Evolutionary conservation across 108 stramenopile species (phyloP).

Genomic region (Cyclostephanos tholiformis): DNA sequence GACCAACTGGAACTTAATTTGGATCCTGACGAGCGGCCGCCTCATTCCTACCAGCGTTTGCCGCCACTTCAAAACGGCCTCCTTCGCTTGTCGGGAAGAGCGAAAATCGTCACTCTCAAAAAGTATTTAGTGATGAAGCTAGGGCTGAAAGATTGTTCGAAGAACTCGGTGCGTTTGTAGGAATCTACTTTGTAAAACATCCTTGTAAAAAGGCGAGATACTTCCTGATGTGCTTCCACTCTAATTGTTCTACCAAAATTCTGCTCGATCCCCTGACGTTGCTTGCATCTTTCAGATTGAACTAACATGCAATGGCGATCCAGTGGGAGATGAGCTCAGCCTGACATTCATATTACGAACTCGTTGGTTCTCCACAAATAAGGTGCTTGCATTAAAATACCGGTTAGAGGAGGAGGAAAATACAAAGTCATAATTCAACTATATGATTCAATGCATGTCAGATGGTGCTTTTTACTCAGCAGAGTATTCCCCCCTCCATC

Average conservation of each 20-base stretch:
- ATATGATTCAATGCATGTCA: no score
- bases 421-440: not conserved
- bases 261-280: no score
- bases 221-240: not conserved
- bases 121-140: constrained; percentile 49
- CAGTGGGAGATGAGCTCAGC: constrained; percentile 61
- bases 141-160: constrained; percentile 24
- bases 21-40: constrained; percentile 12
- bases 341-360: constrained; percentile 57
- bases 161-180: constrained; percentile 7
- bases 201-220: not conserved
- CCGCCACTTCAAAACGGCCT: constrained; percentile 25
- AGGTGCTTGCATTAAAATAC: constrained; percentile 43
- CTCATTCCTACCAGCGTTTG: constrained; percentile 14
- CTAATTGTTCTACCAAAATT: not conserved
- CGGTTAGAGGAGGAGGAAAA: constrained; percentile 16
- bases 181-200: not conserved
- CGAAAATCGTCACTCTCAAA: constrained; percentile 47
- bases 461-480: no score
- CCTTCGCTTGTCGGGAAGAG: constrained; percentile 39
- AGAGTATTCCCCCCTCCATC: no score
- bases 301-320: constrained; percentile 50
- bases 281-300: constrained; percentile 46
- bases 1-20: constrained; percentile 40
- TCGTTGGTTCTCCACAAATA: constrained; percentile 44